Conservation (phyloP, 164 flowering plant genomes). For the Umbellularia californica region DNA sequence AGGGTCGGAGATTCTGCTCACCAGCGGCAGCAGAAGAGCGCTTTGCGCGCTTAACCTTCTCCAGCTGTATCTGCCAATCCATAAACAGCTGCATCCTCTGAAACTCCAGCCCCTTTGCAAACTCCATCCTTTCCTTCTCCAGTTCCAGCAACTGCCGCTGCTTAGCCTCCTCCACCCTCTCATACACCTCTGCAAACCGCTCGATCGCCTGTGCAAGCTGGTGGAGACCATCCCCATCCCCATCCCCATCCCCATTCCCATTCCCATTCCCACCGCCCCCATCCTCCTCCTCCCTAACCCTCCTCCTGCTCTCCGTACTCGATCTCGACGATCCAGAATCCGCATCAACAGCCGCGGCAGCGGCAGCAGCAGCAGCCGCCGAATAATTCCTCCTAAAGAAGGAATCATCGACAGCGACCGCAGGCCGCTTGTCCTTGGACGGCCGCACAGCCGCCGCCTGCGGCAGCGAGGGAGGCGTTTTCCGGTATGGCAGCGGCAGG, state of each 20-base stretch:
- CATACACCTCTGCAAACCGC: constrained; percentile 68
- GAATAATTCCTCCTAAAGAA: constrained; percentile 46
- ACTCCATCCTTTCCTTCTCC: constrained; percentile 87
- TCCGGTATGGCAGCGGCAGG: constrained; percentile 29
- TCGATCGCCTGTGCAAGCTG: constrained; percentile 62
- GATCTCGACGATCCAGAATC: constrained; percentile 21
- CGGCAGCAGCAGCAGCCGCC: constrained; percentile 41
- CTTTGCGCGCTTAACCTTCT: constrained; percentile 64
- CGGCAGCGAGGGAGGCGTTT: constrained; percentile 14
- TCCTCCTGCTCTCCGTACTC: constrained; percentile 25
- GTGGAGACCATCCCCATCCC: constrained; percentile 48
- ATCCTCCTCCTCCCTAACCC: constrained; percentile 27
- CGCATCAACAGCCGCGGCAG: constrained; percentile 46
- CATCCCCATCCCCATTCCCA: constrained; percentile 45
- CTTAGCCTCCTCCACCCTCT: constrained; percentile 72
- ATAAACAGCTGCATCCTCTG: constrained; percentile 80
- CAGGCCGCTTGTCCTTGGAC: constrained; percentile 24
- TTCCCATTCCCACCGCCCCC: constrained; percentile 40
- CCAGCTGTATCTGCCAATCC: constrained; percentile 80
- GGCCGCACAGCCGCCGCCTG: constrained; percentile 23
- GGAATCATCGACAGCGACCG: constrained; percentile 25
- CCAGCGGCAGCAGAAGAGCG: constrained; percentile 31
- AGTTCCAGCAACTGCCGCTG: constrained; percentile 70
- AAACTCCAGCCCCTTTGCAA: constrained; percentile 66
- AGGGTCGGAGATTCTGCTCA: not conserved